Base-by-base conservation (phyloP, 495 filamentous ascomycete genomes). In the Cenococcum geophilum region DNA sequence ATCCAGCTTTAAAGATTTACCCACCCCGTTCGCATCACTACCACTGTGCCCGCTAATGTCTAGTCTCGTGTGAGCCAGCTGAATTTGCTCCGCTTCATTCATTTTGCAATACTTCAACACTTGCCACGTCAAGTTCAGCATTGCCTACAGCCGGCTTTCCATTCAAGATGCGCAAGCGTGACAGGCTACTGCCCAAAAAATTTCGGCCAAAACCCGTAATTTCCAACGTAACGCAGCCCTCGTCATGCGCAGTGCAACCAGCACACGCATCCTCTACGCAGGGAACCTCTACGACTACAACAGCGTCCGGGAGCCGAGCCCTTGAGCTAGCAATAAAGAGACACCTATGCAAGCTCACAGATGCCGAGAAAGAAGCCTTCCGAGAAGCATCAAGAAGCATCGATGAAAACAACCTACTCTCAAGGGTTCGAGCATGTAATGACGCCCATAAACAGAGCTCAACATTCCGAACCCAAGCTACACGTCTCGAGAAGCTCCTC, bases 341-440 rank as follows among this genome's bases (percentile, higher is more conserved):
- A 52, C 57, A 59, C 36, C 14, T 59, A 52, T 4, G 34, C 27
- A n/a, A 35, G 42, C 18, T 59, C 21, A 5, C 43, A 51, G 57
- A 59, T 16, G 43, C 57, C 25, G 57, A 59, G 45, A 59, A 52
- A 52, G 21, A 50, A n/a, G 57, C 57, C 23, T 59, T 59, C 23
- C 57, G 42, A 27, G 43, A 51, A 42, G 57, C 57, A 4, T 50
- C 6, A 1, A 52, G 14, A 18, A 52, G 1, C 5, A n/a, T 59
- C 11, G 27, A 59, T 36, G 5, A 51, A 22, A 4, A 51, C 1
- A 51, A 51, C 18, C 34, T 61, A 14, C 59, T 61, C 4, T 40
- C 50, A 32, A 25, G 18, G 11, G 59, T 35, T 43, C 23, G 34
- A 8, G 51, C 25, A 11, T 55, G 23, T 43, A 49, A 61, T 25